Percentiles rank a stretch among this genome's conserved stretches.
Conservation (phyloP, 2,329 filamentous ascomycete species). For the Pseudophaeomoniella oleicola region DNA sequence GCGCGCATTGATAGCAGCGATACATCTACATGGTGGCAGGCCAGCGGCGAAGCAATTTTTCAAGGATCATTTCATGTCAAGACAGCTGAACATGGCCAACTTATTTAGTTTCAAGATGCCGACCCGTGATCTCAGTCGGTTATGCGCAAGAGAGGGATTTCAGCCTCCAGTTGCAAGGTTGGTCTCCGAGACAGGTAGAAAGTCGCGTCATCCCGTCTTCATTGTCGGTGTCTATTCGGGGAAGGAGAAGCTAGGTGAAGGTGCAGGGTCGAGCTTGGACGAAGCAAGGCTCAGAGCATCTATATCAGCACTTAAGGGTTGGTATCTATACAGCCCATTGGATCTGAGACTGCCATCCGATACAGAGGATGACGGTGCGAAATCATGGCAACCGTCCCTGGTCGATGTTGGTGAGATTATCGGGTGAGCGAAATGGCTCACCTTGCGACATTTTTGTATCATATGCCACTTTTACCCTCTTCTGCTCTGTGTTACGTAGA, state of each 20-base stretch:
- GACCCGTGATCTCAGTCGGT: constrained; percentile 63
- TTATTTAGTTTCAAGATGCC: constrained; percentile 79
- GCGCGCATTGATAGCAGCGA: constrained; percentile 65
- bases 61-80: constrained; percentile 65
- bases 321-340: constrained; percentile 87
- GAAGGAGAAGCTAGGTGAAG: constrained; percentile 81
- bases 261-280: constrained; percentile 61
- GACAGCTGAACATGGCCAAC: constrained; percentile 58
- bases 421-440: constrained; percentile 20
- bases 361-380: constrained; percentile 46
- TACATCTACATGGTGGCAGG: constrained; percentile 74
- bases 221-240: constrained; percentile 91
- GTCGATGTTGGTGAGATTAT: constrained; percentile 60
- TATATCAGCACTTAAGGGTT: constrained; percentile 75
- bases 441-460: neutral
- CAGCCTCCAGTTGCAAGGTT: constrained; percentile 74
- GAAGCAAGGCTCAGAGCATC: constrained; percentile 66
- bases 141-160: constrained; percentile 84
- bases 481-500: no score
- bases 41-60: constrained; percentile 71
- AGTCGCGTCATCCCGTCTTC: constrained; percentile 74
- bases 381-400: constrained; percentile 51
- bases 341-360: constrained; percentile 55
- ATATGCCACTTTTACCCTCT: neutral
- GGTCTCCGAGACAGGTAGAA: constrained; percentile 77